Evolutionary conservation across 768 basidiomycete genomes (phyloP), one percentile per base, ranked within the genome.

Genomic region (Rhodocollybia butyracea): DNA sequence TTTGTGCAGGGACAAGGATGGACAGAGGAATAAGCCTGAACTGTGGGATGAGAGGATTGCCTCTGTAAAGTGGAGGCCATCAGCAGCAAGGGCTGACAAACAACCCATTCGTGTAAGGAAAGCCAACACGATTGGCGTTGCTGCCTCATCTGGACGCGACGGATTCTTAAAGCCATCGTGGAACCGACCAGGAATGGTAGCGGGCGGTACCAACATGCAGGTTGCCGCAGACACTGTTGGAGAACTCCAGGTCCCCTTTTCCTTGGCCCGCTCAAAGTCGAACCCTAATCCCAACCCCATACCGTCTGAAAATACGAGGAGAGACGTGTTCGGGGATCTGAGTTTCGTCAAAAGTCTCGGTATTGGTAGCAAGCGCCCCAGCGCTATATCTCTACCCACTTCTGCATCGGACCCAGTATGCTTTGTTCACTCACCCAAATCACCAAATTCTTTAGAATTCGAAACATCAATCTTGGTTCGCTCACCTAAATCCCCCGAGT

Each of bases 331-430:
- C 12, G 51, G 51, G 13, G 51, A 53, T 19, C 41, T 53, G 3
- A 50, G 48, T 39, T 50, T 50, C 48, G 48, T 27, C 48, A 50
- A 50, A 22, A 24, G n/a, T 48, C 8, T 29, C 19, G 46, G 42
- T 22, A 26, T 26, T 13, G 15, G n/a, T n/a, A n/a, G n/a, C n/a
- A n/a, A n/a, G n/a, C n/a, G n/a, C n/a, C n/a, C 42, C 10, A 27
- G 8, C 27, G 5, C 3, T 43, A 26, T 43, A 8, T 22, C 42
- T 1, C 19, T 26, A 10, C 5, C 26, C 27, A 4, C 30, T 45
- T 1, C 26, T 5, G 43, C 26, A 11, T n/a, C n/a, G n/a, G 43
- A 45, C 26, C 24, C 43, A 17, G n/a, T 45, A n/a, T n/a, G n/a
- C 6, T 3, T 29, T 29, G 7, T 45, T 13, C 43, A n/a, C n/a